phyloP scores from a whole-genome alignment of 2,329 filamentous ascomycete genomes.

The Drechslerella dactyloides region DNA sequence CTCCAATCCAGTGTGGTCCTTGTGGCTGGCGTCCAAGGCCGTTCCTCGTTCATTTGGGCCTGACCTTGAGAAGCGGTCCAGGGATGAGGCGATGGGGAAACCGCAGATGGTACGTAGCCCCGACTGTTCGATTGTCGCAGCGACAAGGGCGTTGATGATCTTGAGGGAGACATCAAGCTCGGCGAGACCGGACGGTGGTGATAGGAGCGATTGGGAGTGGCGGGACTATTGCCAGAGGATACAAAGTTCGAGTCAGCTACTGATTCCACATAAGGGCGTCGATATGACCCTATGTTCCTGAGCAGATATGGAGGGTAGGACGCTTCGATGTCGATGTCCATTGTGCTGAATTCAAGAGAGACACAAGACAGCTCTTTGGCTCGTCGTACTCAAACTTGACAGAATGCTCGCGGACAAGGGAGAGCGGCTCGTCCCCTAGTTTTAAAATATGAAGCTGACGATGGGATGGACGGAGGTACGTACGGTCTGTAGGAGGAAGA shows the following conservation, averaged over 20 bases:
- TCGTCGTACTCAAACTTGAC: not conserved
- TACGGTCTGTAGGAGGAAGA: conserved; percentile 33
- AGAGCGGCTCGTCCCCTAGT: not conserved
- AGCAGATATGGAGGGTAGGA: conserved; percentile 26
- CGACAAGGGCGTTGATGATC: conserved; percentile 30
- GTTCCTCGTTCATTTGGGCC: conserved; percentile 54
- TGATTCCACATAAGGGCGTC: conserved; percentile 48
- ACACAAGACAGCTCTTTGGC: not conserved
- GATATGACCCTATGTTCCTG: conserved; percentile 34
- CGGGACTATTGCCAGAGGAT: conserved; percentile 24
- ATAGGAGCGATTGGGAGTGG: conserved; percentile 44
- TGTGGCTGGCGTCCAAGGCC: conserved; percentile 65
- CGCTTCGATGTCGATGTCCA: conserved; percentile 34
- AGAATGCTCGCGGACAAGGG: not conserved
- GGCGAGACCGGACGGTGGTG: conserved; percentile 28
- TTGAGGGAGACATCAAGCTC: conserved; percentile 40
- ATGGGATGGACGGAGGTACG: conserved; percentile 5
- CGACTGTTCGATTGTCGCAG: conserved; percentile 21
- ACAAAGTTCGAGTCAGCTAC: conserved; percentile 49
- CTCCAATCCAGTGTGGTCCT: conserved; percentile 67
- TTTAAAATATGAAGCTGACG: conserved; percentile 14
- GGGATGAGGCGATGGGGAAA: conserved; percentile 63
- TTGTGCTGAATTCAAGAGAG: conserved; percentile 3
- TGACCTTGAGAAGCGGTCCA: conserved; percentile 65
- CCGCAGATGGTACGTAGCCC: conserved; percentile 18